phyloP scores from a whole-genome alignment of 2,329 filamentous ascomycete species.

The Phoma sp. region DNA sequence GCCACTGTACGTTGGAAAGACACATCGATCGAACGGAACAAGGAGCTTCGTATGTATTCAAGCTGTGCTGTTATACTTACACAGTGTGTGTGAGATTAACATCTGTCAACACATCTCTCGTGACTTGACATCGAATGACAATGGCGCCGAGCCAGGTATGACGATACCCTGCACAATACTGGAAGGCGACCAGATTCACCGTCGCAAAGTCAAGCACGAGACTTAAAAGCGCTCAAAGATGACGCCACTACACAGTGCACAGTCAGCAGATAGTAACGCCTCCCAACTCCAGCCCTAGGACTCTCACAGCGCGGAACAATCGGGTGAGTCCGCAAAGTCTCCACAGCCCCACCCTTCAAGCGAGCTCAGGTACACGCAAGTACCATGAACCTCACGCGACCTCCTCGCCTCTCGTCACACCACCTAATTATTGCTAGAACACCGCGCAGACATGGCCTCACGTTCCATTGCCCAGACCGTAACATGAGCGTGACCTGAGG shows the following conservation, averaged over 20 bases:
- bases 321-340: constrained; percentile 8
- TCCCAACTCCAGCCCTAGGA: not conserved
- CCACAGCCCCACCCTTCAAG: constrained; percentile 12
- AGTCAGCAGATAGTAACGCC: constrained; percentile 8
- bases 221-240: not conserved
- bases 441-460: not conserved
- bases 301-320: not conserved
- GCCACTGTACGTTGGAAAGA: no score
- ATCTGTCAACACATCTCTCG: not conserved
- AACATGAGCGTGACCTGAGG: constrained; percentile 42
- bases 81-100: not conserved
- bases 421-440: not conserved
- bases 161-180: not conserved
- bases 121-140: not conserved
- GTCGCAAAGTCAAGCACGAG: constrained; percentile 1
- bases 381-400: constrained; percentile 13
- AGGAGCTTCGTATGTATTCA: not conserved
- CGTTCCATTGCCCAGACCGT: constrained; percentile 4
- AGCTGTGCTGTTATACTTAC: not conserved
- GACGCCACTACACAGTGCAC: constrained; percentile 6
- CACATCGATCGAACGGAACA: not conserved
- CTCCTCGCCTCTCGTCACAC: constrained; percentile 2
- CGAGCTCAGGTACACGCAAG: constrained; percentile 2
- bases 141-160: not conserved
- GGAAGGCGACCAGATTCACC: not conserved